These are phyloP conservation scores for Cytauxzoon felis DNA, from an alignment of 169 alveolate genomes.

Conservation along the genomic window DNA sequence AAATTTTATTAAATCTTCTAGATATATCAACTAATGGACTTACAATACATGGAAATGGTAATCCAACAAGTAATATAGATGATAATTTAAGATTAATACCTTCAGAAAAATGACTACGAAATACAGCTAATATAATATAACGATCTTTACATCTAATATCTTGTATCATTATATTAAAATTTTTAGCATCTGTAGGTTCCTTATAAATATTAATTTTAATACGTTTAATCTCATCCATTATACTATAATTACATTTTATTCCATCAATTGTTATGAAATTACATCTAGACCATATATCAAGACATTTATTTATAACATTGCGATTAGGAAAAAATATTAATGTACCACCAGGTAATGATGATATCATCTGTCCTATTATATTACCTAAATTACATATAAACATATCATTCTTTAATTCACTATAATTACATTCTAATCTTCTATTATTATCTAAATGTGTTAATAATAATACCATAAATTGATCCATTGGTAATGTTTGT, in stretches of 20 bases:
- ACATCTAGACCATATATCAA: slow-evolving; percentile 27
- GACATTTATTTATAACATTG: slow-evolving; percentile 2
- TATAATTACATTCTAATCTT: slow-evolving; percentile 20
- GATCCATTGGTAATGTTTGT: slow-evolving; percentile 19
- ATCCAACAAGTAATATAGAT: slow-evolving; percentile 43
- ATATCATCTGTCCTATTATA: slow-evolving; percentile 15
- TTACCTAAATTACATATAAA: slow-evolving; percentile 14
- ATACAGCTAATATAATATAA: slow-evolving; percentile 34
- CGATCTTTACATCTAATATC: neutral
- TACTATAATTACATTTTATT: neutral
- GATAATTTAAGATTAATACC: slow-evolving; percentile 42
- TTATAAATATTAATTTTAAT: slow-evolving; percentile 24
- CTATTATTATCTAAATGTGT: slow-evolving; percentile 1
- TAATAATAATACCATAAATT: slow-evolving; percentile 20
- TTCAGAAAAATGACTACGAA: slow-evolving; percentile 45
- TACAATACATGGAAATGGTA: slow-evolving; percentile 37
- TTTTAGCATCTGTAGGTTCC: slow-evolving; percentile 39
- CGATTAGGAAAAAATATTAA: slow-evolving; percentile 39
- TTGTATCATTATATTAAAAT: slow-evolving; percentile 11
- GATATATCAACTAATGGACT: slow-evolving; percentile 37
- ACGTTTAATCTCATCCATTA: slow-evolving; percentile 12
- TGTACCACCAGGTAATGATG: slow-evolving; percentile 44
- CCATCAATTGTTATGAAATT: neutral
- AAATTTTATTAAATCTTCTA: slow-evolving; percentile 22
- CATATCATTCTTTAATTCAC: neutral